A percentile compares a stretch with the other conserved stretches of the same genome.
Evolutionary conservation across 371 early-diverging fungal genomes (phyloP).

Genomic region (Mucor lusitanicus): DNA sequence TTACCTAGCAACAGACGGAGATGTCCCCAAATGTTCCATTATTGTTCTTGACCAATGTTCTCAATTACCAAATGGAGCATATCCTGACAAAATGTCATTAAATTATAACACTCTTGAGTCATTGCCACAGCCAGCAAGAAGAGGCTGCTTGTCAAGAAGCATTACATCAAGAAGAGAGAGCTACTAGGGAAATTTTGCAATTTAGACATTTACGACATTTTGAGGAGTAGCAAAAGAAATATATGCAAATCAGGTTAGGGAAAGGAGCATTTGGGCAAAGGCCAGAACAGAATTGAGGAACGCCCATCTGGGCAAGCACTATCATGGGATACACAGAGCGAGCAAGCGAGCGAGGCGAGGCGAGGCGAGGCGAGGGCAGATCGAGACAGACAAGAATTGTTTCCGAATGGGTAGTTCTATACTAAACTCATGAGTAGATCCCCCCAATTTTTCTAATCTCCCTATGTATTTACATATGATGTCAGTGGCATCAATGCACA

Average conservation of each 20-base stretch:
- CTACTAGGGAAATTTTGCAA: background rate
- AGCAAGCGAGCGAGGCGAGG: too few relatives aligned
- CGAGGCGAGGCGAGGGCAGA: too few relatives aligned
- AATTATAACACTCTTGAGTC: background rate
- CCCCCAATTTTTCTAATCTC: background rate
- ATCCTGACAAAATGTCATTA: background rate
- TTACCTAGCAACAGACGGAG: too few relatives aligned
- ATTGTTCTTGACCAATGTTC: background rate
- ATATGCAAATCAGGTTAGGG: background rate
- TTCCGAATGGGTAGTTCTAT: background rate
- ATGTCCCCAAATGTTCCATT: background rate
- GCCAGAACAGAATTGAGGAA: background rate
- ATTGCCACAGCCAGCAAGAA: too few relatives aligned
- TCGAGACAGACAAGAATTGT: background rate
- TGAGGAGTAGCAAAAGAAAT: background rate
- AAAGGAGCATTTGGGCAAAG: background rate
- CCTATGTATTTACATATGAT: constrained; percentile 2
- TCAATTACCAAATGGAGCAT: background rate
- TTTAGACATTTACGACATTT: background rate
- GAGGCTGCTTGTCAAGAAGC: too few relatives aligned
- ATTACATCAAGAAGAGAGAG: background rate
- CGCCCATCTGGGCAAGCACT: background rate
- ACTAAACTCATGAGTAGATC: background rate
- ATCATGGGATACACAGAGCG: background rate
- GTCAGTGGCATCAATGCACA: constrained; percentile 9